Percentiles rank a stretch among this genome's conserved stretches.
Evolutionary conservation across 2,329 filamentous ascomycete genomes (phyloP).

Genomic region (Colletotrichum sp.): DNA sequence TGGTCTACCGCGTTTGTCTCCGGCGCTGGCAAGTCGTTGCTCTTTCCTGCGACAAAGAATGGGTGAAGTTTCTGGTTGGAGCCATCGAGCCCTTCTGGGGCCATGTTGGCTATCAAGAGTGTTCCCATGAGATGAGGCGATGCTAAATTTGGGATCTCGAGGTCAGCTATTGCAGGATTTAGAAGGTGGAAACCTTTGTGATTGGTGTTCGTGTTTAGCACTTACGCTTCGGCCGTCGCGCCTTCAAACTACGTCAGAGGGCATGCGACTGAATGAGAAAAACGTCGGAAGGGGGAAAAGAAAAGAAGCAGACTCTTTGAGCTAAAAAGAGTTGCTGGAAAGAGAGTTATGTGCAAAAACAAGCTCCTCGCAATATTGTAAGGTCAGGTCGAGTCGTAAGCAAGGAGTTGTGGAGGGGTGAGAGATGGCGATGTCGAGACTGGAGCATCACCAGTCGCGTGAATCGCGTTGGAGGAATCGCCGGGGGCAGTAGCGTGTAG

Average conservation of each 20-base stretch:
- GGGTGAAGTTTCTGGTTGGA: conserved; percentile 56
- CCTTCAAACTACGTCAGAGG: conserved; percentile 15
- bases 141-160: background rate
- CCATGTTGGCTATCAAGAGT: conserved; percentile 48
- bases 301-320: background rate
- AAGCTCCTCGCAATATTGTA: background rate
- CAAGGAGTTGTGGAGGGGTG: background rate
- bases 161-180: background rate
- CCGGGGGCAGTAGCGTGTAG: conserved; percentile 7
- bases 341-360: background rate
- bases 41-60: conserved; percentile 47
- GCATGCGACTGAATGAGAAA: background rate
- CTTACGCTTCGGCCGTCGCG: conserved; percentile 13
- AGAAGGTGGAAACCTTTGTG: background rate
- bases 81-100: conserved; percentile 39
- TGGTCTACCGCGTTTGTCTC: background rate
- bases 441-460: conserved; percentile 9
- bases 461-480: conserved; percentile 3
- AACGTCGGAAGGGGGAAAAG: background rate
- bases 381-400: background rate
- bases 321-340: background rate
- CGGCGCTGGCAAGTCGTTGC: background rate
- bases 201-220: background rate
- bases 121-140: conserved; percentile 41
- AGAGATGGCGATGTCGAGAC: background rate